These are phyloP conservation scores for Phyllosticta citrichinensis DNA, from an alignment of 2,329 filamentous ascomycete genomes.

Conservation along the genomic window DNA sequence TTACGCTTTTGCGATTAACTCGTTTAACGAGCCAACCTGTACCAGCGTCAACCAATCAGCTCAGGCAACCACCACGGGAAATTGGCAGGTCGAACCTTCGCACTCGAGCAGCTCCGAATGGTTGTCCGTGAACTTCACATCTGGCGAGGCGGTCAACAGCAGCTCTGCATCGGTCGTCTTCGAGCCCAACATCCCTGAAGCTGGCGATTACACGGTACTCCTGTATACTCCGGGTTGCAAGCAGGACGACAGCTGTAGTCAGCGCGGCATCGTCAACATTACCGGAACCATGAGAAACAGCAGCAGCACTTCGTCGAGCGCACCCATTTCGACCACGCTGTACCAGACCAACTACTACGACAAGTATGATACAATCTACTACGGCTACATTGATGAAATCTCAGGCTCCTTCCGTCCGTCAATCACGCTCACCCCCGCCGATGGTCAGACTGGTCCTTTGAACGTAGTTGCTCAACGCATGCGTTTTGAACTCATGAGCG, in stretches of 20 bases:
- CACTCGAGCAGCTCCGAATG: constrained; percentile 65
- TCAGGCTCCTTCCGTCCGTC: constrained; percentile 65
- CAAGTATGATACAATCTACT: constrained; percentile 91
- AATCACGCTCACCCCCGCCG: constrained; percentile 64
- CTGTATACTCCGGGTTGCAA: constrained; percentile 88
- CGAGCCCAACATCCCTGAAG: constrained; percentile 71
- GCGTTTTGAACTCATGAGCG: constrained; percentile 63
- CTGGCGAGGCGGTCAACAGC: not conserved
- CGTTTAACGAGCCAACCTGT: constrained; percentile 84
- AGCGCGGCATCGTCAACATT: constrained; percentile 72
- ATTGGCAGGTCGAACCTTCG: constrained; percentile 63
- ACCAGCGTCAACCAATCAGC: constrained; percentile 53
- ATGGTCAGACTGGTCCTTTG: constrained; percentile 52
- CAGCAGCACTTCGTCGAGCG: constrained; percentile 22
- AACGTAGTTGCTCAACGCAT: constrained; percentile 86
- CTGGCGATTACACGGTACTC: constrained; percentile 84
- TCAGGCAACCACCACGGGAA: constrained; percentile 57
- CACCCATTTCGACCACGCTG: constrained; percentile 50
- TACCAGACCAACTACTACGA: constrained; percentile 93
- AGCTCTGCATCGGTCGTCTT: constrained; percentile 61
- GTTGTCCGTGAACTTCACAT: constrained; percentile 55
- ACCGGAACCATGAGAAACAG: constrained; percentile 56
- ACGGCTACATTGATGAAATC: constrained; percentile 70
- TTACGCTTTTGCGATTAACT: constrained; percentile 71
- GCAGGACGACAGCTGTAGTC: constrained; percentile 65